Conservation (phyloP, 768 basidiomycete genomes). For the Dioszegia crocea region DNA sequence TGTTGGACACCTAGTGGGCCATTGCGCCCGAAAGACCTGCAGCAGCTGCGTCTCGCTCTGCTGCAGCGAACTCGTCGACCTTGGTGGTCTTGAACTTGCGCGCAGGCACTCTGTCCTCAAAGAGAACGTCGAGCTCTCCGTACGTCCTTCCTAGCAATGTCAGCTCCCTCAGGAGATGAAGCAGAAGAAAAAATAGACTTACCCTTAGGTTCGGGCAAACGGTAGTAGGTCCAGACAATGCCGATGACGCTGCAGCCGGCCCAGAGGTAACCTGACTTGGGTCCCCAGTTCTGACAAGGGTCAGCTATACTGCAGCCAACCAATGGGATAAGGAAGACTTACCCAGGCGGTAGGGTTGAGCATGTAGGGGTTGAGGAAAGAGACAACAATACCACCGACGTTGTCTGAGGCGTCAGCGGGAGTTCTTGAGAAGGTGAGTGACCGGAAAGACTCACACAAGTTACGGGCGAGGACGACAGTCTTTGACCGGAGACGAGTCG, state of each 20-base stretch:
- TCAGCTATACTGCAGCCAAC: conserved; percentile 17
- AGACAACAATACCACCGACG: conserved; percentile 19
- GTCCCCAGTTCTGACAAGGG: conserved; percentile 19
- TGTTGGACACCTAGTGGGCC: background rate
- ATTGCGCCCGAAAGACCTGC: background rate
- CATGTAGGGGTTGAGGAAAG: conserved; percentile 28
- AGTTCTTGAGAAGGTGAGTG: background rate
- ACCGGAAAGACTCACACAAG: conserved; percentile 3
- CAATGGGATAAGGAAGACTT: background rate
- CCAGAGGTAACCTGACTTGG: conserved; percentile 15
- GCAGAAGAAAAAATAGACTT: background rate
- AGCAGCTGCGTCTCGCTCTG: conserved; percentile 10
- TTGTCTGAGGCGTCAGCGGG: conserved; percentile 14
- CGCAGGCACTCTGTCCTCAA: conserved; percentile 29
- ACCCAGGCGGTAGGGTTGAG: conserved; percentile 28
- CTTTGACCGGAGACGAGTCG: conserved; percentile 33
- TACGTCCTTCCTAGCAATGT: background rate
- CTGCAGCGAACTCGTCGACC: conserved; percentile 24
- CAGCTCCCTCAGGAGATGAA: background rate
- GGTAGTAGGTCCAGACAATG: conserved; percentile 17
- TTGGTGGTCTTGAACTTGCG: conserved; percentile 29
- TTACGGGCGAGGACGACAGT: conserved; percentile 33
- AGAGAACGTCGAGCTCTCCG: conserved; percentile 40
- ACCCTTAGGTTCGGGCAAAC: conserved; percentile 18
- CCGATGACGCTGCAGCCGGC: conserved; percentile 9